Evolutionary conservation across 192 early-diverging fungal genomes (phyloP).

Genomic region (Backusella sp.): DNA sequence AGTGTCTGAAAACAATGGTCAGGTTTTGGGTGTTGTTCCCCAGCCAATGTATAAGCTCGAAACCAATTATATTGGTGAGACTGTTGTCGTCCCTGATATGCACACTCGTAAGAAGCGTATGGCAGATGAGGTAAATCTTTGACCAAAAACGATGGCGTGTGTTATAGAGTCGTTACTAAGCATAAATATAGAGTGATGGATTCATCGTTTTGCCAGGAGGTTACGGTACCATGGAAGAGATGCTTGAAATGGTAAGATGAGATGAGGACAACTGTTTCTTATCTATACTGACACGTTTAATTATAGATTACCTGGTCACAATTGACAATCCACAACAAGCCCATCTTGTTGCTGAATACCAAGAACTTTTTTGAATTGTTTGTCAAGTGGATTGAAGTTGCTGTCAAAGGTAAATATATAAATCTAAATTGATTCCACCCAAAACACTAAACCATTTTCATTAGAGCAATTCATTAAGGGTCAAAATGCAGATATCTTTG

Average conservation of each 20-base stretch:
- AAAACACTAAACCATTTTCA: too few species aligned
- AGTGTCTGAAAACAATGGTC: conserved; percentile 55
- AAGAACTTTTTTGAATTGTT: conserved; percentile 76
- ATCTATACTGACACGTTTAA: neutral
- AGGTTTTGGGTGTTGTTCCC: conserved; percentile 78
- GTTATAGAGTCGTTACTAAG: neutral
- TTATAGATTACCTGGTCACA: conserved; percentile 68
- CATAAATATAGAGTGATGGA: conserved; percentile 45
- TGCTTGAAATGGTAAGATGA: conserved; percentile 61
- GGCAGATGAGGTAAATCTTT: conserved; percentile 53
- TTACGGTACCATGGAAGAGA: conserved; percentile 85
- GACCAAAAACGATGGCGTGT: neutral
- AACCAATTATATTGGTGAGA: conserved; percentile 42
- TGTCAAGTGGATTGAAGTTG: conserved; percentile 58
- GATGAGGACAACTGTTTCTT: neutral
- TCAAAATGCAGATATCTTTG: conserved; percentile 49
- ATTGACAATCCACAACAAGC: conserved; percentile 79
- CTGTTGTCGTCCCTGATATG: conserved; percentile 76
- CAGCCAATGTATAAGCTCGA: conserved; percentile 48
- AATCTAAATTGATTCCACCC: too few species aligned
- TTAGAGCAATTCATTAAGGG: conserved; percentile 62
- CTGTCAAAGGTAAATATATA: conserved; percentile 40
- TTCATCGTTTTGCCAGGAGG: conserved; percentile 90
- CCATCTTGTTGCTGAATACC: conserved; percentile 75
- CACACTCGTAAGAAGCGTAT: conserved; percentile 79